Evolutionary conservation across 768 basidiomycete species (phyloP).

Genomic region (Tephrocybe rancida): DNA sequence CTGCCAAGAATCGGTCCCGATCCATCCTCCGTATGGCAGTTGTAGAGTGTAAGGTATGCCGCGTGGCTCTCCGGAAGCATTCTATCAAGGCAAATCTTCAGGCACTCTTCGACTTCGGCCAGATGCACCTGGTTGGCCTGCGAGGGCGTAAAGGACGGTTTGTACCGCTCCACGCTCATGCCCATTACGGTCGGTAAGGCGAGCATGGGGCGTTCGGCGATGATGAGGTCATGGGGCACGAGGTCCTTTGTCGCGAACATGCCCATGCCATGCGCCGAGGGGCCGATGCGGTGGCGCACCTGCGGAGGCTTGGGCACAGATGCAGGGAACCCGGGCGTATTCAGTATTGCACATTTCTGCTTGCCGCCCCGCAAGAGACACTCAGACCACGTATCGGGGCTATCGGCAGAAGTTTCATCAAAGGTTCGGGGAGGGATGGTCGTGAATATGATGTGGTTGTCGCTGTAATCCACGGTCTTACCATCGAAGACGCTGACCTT

Average conservation of each 20-base stretch:
- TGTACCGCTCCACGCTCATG: too few species aligned
- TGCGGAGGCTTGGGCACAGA: neutral
- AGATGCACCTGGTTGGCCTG: constrained; percentile 5
- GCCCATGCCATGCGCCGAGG: constrained; percentile 24
- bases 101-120: constrained; percentile 9
- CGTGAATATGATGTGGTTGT: neutral
- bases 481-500: neutral
- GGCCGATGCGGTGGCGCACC: neutral
- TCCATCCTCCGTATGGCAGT: constrained; percentile 32
- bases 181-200: constrained; percentile 19
- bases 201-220: constrained; percentile 40
- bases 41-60: constrained; percentile 28
- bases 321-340: neutral
- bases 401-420: neutral
- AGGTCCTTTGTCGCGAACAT: constrained; percentile 32
- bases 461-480: neutral
- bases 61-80: constrained; percentile 23
- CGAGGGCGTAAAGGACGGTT: neutral
- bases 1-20: constrained; percentile 30
- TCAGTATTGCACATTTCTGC: neutral
- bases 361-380: neutral
- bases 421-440: neutral
- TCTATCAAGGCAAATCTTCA: constrained; percentile 20
- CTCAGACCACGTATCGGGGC: neutral
- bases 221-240: constrained; percentile 30